A percentile compares a stretch with the other conserved stretches of the same genome.
Evolutionary conservation across 805 yeast genomes (phyloP).

Genomic region (Diddensiella santjacobensis): DNA sequence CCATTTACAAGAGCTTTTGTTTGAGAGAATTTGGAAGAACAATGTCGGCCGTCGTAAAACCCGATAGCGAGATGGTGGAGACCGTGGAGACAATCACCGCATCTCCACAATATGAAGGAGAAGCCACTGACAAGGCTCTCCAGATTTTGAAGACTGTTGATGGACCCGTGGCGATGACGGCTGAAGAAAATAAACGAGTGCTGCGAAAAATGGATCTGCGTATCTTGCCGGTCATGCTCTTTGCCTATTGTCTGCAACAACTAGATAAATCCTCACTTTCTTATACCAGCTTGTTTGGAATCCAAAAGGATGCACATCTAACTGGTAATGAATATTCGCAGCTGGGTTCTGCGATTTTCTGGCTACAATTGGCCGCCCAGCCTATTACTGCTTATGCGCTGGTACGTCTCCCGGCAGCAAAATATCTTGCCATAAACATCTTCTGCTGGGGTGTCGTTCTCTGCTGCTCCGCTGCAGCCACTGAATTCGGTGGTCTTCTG

Average conservation of each 20-base stretch:
- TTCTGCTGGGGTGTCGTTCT: conserved; percentile 19
- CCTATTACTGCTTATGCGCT: conserved; percentile 41
- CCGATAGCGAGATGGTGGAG: conserved; percentile 1
- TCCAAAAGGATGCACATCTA: conserved; percentile 40
- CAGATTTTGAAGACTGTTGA: conserved; percentile 11
- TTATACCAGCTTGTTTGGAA: conserved; percentile 49
- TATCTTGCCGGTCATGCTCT: conserved; percentile 16
- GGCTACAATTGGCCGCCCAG: conserved; percentile 46
- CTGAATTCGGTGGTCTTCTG: conserved; percentile 44
- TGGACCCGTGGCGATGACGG: conserved; percentile 28
- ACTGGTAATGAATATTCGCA: conserved; percentile 39
- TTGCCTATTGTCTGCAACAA: conserved; percentile 19
- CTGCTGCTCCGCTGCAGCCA: conserved; percentile 32
- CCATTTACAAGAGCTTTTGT: too few species aligned
- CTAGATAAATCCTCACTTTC: conserved; percentile 49
- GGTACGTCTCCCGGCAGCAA: conserved; percentile 19
- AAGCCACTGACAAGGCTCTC: conserved; percentile 11
- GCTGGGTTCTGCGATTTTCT: conserved; percentile 42
- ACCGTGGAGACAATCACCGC: background rate
- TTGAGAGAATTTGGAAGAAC: too few species aligned
- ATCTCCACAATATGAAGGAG: background rate
- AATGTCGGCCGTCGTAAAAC: too few species aligned
- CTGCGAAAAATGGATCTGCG: conserved; percentile 24
- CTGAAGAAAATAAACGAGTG: conserved; percentile 28
- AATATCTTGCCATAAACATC: conserved; percentile 16